Percentiles rank a stretch among this genome's conserved stretches.
phyloP scores from a whole-genome alignment of 176 grass and related monocot species.

The Alopecurus myosuroides region DNA sequence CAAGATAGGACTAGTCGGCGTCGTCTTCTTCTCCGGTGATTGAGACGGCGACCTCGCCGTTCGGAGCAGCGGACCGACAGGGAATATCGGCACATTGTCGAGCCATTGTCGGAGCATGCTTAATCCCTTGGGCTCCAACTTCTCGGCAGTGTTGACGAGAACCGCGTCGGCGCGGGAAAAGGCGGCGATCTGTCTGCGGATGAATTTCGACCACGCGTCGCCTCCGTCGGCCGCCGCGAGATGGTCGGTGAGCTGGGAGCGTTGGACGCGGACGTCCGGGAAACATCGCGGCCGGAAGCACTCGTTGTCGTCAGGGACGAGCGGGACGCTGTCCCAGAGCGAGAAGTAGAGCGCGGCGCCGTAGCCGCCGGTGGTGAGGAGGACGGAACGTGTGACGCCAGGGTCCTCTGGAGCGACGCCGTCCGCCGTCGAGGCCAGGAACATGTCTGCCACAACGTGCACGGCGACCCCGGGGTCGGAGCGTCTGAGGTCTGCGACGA shows the following conservation, averaged over 20 bases:
- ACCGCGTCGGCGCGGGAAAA: neutral
- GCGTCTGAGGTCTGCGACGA: slow-evolving; percentile 6
- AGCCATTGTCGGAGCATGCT: slow-evolving; percentile 1
- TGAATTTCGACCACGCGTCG: slow-evolving; percentile 5
- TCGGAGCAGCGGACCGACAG: neutral
- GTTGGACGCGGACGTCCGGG: slow-evolving; percentile 5
- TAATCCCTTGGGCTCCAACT: slow-evolving; percentile 30
- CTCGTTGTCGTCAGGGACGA: neutral
- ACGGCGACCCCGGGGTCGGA: neutral
- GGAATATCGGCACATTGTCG: neutral
- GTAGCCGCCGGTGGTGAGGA: slow-evolving; percentile 43
- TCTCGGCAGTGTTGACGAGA: slow-evolving; percentile 33
- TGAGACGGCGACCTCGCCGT: neutral
- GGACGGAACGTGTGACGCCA: slow-evolving; percentile 17
- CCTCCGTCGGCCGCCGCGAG: neutral
- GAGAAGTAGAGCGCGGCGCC: slow-evolving; percentile 28
- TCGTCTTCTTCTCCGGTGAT: no score
- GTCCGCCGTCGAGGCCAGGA: slow-evolving; percentile 29
- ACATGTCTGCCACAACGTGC: slow-evolving; percentile 32
- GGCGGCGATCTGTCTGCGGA: neutral
- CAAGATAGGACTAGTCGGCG: neutral
- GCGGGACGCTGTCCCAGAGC: slow-evolving; percentile 35
- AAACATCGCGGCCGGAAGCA: neutral
- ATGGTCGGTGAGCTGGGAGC: slow-evolving; percentile 26
- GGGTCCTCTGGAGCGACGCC: slow-evolving; percentile 13